Evolutionary conservation across 805 yeast species (phyloP).

Genomic region (Wickerhamomyces tratensis): DNA sequence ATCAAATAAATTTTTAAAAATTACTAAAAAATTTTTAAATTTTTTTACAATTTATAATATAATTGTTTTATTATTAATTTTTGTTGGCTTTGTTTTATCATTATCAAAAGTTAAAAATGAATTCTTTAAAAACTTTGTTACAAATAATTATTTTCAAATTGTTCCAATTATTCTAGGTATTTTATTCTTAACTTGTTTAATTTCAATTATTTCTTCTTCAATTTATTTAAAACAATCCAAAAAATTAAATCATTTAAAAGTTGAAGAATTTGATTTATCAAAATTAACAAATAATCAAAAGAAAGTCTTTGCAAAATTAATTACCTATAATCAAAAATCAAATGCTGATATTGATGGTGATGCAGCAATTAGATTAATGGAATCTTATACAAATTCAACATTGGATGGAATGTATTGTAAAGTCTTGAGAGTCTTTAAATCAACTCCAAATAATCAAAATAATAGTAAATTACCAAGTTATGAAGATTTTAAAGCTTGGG

Average conservation of each 20-base stretch:
- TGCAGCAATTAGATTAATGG: neutral
- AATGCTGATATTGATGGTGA: neutral
- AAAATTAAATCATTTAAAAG: neutral
- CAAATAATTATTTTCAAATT: neutral
- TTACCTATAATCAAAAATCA: neutral
- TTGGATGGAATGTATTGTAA: neutral
- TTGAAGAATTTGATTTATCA: neutral
- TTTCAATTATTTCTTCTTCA: neutral
- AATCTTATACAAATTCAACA: neutral
- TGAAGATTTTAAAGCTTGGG: constrained; percentile 1
- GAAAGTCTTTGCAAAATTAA: neutral
- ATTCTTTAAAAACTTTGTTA: neutral
- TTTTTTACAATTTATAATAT: neutral
- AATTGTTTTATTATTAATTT: neutral
- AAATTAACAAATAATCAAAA: neutral
- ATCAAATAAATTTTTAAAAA: neutral
- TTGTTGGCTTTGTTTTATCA: neutral
- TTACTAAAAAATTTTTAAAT: neutral
- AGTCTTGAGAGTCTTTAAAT: neutral
- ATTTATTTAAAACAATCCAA: neutral
- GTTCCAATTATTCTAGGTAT: neutral
- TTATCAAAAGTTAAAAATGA: neutral
- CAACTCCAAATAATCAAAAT: neutral
- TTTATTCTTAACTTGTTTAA: neutral
- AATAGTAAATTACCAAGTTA: neutral